Base-by-base conservation (phyloP, 2,329 filamentous ascomycete genomes). In the Calycina herbarum region DNA sequence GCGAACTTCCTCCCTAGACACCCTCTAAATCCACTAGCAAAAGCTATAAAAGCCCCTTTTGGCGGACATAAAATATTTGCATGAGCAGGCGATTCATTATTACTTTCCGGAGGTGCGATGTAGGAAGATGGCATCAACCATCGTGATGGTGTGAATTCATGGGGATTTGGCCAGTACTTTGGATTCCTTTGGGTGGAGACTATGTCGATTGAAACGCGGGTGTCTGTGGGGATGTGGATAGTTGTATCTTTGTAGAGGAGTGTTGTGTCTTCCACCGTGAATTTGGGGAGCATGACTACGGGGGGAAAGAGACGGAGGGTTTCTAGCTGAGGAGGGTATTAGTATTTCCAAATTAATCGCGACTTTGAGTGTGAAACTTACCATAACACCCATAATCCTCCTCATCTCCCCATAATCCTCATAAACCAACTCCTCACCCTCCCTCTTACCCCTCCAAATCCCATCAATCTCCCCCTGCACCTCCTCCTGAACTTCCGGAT, bases 381-480 rank as follows among this genome's bases (percentile, higher is more conserved):
- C 70, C 73, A 82, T 67, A 3, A 79, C 68, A 2, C 79, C 73
- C 2, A 78, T 64, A 35, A 77, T 78, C 5, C 77, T 72, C 57
- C 76, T 75, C 5, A 83, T 73, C 24, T 76, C 78, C 0, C 79
- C 78, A 62, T 79, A 82, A 3, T 72, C 70, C 0, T 64, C 38
- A 62, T 79, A 81, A 17, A 76, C 70, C 73, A 77, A 78, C 3
- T 76, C 70, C 5, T 76, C 62, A 1, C 64, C 42, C 8, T 69
- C 57, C 33, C 70, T 63, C 48, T 72, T 66, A 4, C 15, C 68
- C 63, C 61, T 78, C 76, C 63, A 69, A 17, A 73, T 65, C 20
- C 20, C 48, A 64, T 93, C 89, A 56, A 94, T 78, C 67, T 93
- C 90, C 45, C 81, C 77, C 70, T 93, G 90, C 2, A 94, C 78